phyloP scores from a whole-genome alignment of 495 filamentous ascomycete species.

The Aspergillus panamensis region DNA sequence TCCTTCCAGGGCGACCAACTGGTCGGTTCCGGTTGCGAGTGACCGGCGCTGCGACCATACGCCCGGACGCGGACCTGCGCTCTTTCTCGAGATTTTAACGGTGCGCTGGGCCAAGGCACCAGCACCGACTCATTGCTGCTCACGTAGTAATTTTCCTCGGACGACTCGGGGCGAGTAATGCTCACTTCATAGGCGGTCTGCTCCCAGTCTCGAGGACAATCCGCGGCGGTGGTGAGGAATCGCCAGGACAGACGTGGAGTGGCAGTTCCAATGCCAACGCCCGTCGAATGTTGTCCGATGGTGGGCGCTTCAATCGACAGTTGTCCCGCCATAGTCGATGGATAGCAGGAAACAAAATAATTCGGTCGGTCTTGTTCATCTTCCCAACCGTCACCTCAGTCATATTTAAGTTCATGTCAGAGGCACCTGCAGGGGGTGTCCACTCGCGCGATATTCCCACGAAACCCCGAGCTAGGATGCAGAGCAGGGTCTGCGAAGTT shows the following conservation, averaged over 20 bases:
- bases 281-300: constrained; percentile 31
- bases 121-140: constrained; percentile 30
- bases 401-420: not conserved
- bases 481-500: not conserved
- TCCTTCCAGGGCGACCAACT: constrained; percentile 33
- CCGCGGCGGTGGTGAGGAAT: constrained; percentile 21
- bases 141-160: not conserved
- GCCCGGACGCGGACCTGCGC: constrained; percentile 37
- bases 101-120: constrained; percentile 47
- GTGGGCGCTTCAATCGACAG: too few species aligned
- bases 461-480: not conserved
- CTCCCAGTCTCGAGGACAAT: constrained; percentile 23
- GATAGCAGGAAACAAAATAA: too few species aligned
- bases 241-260: constrained; percentile 37
- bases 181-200: constrained; percentile 38
- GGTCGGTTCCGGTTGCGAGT: constrained; percentile 3
- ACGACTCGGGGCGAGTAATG: constrained; percentile 14
- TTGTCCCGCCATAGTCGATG: too few species aligned
- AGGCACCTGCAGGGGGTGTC: too few species aligned
- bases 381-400: too few species aligned
- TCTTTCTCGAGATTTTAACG: constrained; percentile 38
- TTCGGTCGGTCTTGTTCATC: not conserved
- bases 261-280: constrained; percentile 27
- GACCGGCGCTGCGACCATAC: constrained; percentile 14
- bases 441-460: constrained; percentile 4